A percentile compares a stretch with the other conserved stretches of the same genome.
Conservation (phyloP, 352 stramenopile species). For the Globisporangium emineosum region DNA sequence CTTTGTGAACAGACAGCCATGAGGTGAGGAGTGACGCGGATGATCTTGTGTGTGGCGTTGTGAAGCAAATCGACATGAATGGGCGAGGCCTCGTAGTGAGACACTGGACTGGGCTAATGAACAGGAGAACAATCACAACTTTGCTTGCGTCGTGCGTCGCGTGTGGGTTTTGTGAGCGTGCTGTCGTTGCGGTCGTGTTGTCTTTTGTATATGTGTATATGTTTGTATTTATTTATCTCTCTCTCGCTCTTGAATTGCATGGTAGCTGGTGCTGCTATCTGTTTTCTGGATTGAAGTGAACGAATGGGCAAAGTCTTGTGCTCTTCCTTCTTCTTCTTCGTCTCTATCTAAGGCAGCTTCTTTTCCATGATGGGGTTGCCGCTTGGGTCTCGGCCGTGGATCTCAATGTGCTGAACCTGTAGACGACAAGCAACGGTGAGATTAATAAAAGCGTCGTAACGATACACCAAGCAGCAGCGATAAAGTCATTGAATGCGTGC, state of each 20-base stretch:
- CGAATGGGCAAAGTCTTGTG: neutral
- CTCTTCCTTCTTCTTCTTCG: neutral
- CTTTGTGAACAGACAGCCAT: neutral
- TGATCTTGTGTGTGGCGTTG: neutral
- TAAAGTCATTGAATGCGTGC: neutral
- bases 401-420: slow-evolving; percentile 85
- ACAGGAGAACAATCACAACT: neutral
- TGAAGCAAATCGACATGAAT: neutral
- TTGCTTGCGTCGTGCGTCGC: neutral
- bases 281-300: neutral
- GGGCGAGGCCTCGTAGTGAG: no score
- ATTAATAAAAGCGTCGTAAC: no score
- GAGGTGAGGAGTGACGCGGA: no score
- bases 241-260: neutral
- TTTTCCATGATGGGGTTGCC: slow-evolving; percentile 81
- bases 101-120: neutral
- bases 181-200: neutral
- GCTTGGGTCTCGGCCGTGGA: slow-evolving; percentile 67
- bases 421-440: neutral
- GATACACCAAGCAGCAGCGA: no score
- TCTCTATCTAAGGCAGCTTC: slow-evolving; percentile 62
- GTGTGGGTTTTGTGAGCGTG: neutral
- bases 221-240: neutral
- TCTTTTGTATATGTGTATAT: neutral
- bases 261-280: neutral